Evolutionary conservation across 2,329 filamentous ascomycete genomes (phyloP).

Genomic region (Fusarium floridanum): DNA sequence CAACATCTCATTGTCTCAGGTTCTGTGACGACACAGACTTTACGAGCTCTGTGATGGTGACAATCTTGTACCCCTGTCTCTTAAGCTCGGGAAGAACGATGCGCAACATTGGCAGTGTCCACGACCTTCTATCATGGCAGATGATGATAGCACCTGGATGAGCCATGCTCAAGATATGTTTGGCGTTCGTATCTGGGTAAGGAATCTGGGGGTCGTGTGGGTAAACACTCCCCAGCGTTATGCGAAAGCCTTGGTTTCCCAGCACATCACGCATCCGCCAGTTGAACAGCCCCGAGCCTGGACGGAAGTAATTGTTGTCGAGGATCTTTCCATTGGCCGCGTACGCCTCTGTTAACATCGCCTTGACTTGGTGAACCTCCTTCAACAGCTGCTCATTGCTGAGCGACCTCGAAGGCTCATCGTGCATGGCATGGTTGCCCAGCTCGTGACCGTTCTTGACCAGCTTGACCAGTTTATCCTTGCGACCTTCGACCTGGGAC

Average conservation of each 20-base stretch:
- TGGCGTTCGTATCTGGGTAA: conserved; percentile 77
- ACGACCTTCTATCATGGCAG: conserved; percentile 86
- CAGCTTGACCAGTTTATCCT: conserved; percentile 68
- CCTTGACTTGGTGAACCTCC: conserved; percentile 76
- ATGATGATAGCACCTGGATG: conserved; percentile 83
- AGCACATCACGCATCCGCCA: conserved; percentile 74
- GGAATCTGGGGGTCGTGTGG: conserved; percentile 91
- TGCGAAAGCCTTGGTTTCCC: conserved; percentile 71
- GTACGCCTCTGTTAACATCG: conserved; percentile 70
- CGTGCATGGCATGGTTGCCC: conserved; percentile 90
- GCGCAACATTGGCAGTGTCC: conserved; percentile 84
- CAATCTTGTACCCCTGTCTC: conserved; percentile 76
- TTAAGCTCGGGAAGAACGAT: conserved; percentile 79
- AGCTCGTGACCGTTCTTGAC: conserved; percentile 77
- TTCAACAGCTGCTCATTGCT: conserved; percentile 67
- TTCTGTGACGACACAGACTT: conserved; percentile 50
- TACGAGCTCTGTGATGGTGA: conserved; percentile 78
- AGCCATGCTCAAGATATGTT: conserved; percentile 84
- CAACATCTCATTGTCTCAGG: conserved; percentile 29
- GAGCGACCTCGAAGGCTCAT: conserved; percentile 79
- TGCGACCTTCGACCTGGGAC: conserved; percentile 72
- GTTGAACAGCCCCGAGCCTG: conserved; percentile 88
- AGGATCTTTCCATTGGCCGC: conserved; percentile 57
- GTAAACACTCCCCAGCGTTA: conserved; percentile 88
- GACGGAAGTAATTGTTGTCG: conserved; percentile 79